Evolutionary conservation across 306 rosid genomes (phyloP).

Genomic region (Canavalia ensiformis): DNA sequence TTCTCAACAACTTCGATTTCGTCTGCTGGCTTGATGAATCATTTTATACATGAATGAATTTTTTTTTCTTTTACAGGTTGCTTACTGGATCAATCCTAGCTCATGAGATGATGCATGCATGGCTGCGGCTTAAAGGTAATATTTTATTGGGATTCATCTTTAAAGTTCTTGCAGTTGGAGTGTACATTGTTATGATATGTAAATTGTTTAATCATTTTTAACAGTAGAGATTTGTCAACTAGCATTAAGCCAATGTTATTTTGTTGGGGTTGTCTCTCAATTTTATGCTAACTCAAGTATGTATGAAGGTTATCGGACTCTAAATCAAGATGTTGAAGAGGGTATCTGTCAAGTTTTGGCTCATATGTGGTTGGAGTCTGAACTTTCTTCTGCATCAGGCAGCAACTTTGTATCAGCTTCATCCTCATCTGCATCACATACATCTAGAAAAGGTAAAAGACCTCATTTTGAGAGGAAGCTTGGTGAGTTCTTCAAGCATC

Average conservation of each 20-base stretch:
- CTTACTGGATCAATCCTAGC: conserved; percentile 97
- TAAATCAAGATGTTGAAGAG: conserved; percentile 96
- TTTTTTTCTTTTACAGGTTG: conserved; percentile 57
- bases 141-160: conserved; percentile 35
- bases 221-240: conserved; percentile 13
- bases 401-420: conserved; percentile 68
- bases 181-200: conserved; percentile 28
- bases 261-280: conserved; percentile 21
- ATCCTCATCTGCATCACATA: conserved; percentile 59
- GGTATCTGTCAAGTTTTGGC: conserved; percentile 99
- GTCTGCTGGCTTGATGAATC: conserved; percentile 28
- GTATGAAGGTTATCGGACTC: conserved; percentile 83
- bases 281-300: conserved; percentile 32
- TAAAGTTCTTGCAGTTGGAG: conserved; percentile 22
- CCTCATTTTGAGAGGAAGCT: conserved; percentile 85
- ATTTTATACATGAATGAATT: conserved; percentile 54
- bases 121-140: conserved; percentile 93
- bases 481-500: conserved; percentile 94
- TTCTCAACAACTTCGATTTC: neutral
- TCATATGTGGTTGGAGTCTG: conserved; percentile 90
- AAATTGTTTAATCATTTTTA: conserved; percentile 33
- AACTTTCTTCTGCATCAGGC: conserved; percentile 70
- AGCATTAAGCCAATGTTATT: conserved; percentile 31
- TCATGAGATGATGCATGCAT: conserved; percentile 99
- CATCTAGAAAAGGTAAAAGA: conserved; percentile 60